Percentiles rank a stretch among this genome's conserved stretches.
phyloP scores from a whole-genome alignment of 805 yeast genomes.

The Wickerhamiella occidentalis region DNA sequence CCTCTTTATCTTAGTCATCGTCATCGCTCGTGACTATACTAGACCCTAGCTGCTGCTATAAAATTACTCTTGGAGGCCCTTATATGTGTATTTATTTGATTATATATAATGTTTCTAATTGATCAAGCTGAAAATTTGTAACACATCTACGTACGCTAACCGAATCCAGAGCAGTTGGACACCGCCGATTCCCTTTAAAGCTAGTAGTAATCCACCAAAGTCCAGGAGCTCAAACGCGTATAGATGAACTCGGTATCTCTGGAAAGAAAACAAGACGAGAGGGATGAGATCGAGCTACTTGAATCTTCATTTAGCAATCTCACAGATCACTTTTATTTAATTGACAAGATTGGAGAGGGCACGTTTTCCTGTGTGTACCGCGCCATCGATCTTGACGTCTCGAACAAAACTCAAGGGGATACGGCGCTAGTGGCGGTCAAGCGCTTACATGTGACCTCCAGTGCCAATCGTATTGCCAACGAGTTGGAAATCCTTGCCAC shows the following conservation, averaged over 20 bases:
- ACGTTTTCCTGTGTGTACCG: slow-evolving; percentile 52
- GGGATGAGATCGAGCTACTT: slow-evolving; percentile 19
- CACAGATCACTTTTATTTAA: slow-evolving; percentile 36
- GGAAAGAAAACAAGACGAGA: slow-evolving; percentile 24
- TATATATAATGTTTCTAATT: no score
- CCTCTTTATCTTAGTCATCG: no score
- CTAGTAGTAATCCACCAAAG: no score
- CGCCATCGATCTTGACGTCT: slow-evolving; percentile 37
- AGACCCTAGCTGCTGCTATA: no score
- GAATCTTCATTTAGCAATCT: slow-evolving; percentile 41
- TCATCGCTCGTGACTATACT: no score
- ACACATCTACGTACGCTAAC: no score
- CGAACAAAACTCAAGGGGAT: slow-evolving; percentile 27
- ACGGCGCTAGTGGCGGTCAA: slow-evolving; percentile 64
- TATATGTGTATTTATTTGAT: no score
- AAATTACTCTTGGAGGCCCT: no score
- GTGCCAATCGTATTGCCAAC: slow-evolving; percentile 81
- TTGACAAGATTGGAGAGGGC: slow-evolving; percentile 56
- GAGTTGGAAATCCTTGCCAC: slow-evolving; percentile 60
- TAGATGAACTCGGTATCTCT: not conserved
- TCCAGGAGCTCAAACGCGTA: no score
- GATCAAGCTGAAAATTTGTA: no score
- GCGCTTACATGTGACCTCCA: slow-evolving; percentile 86
- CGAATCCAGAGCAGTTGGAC: no score
- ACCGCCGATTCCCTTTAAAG: no score